A percentile compares a stretch with the other conserved stretches of the same genome.
These are phyloP conservation scores for Skeletonema potamos DNA, from an alignment of 108 stramenopile genomes.

Conservation along the genomic window DNA sequence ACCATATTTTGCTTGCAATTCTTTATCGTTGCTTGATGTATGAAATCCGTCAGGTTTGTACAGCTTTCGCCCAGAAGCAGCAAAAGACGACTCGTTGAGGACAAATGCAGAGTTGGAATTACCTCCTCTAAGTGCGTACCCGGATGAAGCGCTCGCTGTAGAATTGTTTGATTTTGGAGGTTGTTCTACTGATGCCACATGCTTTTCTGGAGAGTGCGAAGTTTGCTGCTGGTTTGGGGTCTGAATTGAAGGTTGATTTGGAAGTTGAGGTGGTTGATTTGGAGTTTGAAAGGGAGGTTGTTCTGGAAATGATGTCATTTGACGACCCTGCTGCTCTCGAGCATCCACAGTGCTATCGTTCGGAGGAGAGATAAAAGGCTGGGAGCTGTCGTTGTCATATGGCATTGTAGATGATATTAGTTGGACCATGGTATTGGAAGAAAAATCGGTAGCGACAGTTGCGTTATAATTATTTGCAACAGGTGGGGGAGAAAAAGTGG, in stretches of 20 bases:
- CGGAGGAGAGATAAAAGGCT: neutral
- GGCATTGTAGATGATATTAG: neutral
- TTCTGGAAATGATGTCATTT: neutral
- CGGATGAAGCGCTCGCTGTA: conserved; percentile 5
- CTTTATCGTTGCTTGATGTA: conserved; percentile 75
- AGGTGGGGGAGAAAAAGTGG: conserved; percentile 8
- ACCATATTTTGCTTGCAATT: conserved; percentile 83
- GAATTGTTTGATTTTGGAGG: conserved; percentile 6
- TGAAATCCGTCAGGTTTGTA: conserved; percentile 91
- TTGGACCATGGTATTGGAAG: neutral
- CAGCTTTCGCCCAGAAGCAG: conserved; percentile 12
- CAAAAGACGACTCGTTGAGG: conserved; percentile 12
- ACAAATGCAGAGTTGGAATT: conserved; percentile 33
- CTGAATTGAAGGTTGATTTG: conserved; percentile 3
- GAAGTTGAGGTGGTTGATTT: conserved; percentile 1
- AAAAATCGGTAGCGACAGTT: neutral
- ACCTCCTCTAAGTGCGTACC: conserved; percentile 61
- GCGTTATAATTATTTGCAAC: neutral
- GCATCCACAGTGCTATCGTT: neutral
- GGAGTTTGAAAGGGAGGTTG: neutral
- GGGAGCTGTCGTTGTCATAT: neutral
- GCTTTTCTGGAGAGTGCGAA: neutral
- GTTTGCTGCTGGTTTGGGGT: neutral
- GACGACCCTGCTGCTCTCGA: conserved; percentile 9
- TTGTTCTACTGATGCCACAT: neutral